These are phyloP conservation scores for Yarrowia sp. DNA, from an alignment of 805 yeast species.

Conservation along the genomic window DNA sequence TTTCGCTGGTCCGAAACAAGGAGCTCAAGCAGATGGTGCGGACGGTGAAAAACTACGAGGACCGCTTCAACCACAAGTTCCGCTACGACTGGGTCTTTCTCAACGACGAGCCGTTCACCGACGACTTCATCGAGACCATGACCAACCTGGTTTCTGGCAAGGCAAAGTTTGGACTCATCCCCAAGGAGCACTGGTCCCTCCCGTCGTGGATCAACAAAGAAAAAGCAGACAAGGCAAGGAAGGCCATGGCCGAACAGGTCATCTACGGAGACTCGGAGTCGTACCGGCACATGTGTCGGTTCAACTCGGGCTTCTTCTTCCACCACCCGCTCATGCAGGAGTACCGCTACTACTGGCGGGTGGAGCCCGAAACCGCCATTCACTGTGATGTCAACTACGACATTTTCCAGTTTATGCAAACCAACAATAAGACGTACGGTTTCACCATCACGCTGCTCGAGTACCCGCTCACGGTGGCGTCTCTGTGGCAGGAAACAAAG, in stretches of 20 bases:
- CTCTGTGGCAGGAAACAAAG: constrained; percentile 57
- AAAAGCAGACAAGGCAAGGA: constrained; percentile 46
- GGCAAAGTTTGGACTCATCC: constrained; percentile 60
- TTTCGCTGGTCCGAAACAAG: constrained; percentile 65
- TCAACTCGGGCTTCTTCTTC: constrained; percentile 71
- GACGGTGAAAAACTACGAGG: constrained; percentile 61
- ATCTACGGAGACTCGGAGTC: constrained; percentile 58
- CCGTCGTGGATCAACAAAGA: constrained; percentile 63
- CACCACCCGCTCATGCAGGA: constrained; percentile 53
- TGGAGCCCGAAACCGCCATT: constrained; percentile 64
- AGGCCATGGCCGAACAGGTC: constrained; percentile 45
- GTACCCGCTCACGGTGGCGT: constrained; percentile 55
- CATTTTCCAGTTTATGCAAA: constrained; percentile 57
- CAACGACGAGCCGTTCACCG: constrained; percentile 63
- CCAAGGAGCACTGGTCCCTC: constrained; percentile 61
- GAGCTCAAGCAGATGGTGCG: constrained; percentile 57
- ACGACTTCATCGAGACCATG: constrained; percentile 51
- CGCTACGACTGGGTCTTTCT: constrained; percentile 78
- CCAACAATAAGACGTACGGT: constrained; percentile 57
- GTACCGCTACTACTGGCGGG: constrained; percentile 74
- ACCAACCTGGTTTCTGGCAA: constrained; percentile 54
- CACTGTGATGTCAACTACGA: constrained; percentile 63
- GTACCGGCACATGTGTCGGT: constrained; percentile 80
- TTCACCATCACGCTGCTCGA: constrained; percentile 66
- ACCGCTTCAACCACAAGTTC: constrained; percentile 57